Evolutionary conservation across 805 yeast species (phyloP).

Genomic region (Metschnikowia similis): DNA sequence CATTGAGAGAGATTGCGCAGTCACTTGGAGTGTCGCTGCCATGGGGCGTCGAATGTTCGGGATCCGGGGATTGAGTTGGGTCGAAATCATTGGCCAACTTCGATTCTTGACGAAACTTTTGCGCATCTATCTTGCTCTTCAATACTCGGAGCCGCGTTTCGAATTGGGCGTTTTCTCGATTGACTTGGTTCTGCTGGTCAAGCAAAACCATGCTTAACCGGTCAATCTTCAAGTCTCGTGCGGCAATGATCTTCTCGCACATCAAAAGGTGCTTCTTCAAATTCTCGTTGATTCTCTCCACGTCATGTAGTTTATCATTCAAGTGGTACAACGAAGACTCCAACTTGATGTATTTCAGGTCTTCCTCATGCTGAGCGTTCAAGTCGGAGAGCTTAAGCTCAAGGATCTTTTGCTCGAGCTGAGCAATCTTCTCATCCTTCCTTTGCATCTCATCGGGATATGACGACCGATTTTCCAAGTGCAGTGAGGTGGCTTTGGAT

Average conservation of each 20-base stretch:
- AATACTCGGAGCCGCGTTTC: constrained; percentile 36
- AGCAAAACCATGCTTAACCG: constrained; percentile 47
- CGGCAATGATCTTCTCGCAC: constrained; percentile 52
- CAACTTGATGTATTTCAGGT: constrained; percentile 47
- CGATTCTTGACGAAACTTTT: constrained; percentile 11
- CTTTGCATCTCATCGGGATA: constrained; percentile 12
- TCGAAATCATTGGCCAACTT: constrained; percentile 2
- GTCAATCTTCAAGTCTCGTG: constrained; percentile 54
- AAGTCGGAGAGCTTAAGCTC: constrained; percentile 18
- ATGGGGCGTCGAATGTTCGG: background rate
- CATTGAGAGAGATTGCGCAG: constrained; percentile 1
- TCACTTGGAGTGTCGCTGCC: background rate
- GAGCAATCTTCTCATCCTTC: constrained; percentile 14
- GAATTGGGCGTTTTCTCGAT: constrained; percentile 46
- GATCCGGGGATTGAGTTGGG: background rate
- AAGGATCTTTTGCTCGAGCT: constrained; percentile 16
- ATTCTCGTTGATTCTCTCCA: constrained; percentile 56
- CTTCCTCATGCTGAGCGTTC: constrained; percentile 35
- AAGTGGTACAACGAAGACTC: constrained; percentile 58
- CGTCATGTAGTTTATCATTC: constrained; percentile 54
- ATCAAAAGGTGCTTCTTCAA: constrained; percentile 54
- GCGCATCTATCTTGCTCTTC: constrained; percentile 15
- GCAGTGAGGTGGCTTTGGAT: constrained; percentile 1
- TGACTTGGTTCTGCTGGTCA: constrained; percentile 48
- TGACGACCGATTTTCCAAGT: background rate